Evolutionary conservation across 2,329 filamentous ascomycete genomes (phyloP), one percentile per base, ranked within the genome.

Genomic region (Botrytis fragariae): DNA sequence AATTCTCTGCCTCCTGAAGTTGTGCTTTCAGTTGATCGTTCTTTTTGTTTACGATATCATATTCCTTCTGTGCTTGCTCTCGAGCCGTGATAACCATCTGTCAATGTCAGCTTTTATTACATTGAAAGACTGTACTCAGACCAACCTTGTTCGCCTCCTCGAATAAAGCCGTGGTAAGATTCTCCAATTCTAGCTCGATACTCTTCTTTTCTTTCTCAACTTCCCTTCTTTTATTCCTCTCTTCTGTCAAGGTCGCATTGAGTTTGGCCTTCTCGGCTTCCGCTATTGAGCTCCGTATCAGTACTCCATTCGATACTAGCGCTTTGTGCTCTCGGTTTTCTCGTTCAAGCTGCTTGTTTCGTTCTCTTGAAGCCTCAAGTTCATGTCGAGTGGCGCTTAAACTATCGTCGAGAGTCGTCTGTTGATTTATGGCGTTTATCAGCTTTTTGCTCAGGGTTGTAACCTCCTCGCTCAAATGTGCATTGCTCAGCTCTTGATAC

Each of bases 341-440:
- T 44, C 83, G 82, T 82, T 97, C 93, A 29, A 98, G 84, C 69
- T 90, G 85, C 71, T 85, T 86, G 71, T 97, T 88, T 78, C 87
- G 88, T 65, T 91, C 88, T 74, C 87, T 88, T 14, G 94, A 89
- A 48, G 88, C 82, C 72, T 97, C 93, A 64, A 98, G 85, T 80
- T 98, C 94, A 81, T 95, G 91, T 54, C 94, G 90, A 25, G 94
- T 92, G 69, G 90, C 90, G 68, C 93, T 92, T 29, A 99, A 86
- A 18, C 90, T 93, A 82, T 99, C 96, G 82, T 98, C 96, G 62
- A 99, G 87, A 35, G 89, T 91, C 12, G 95, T 98, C 83, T 98
- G 95, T 82, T 97, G 92, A 81, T 99, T 99, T 83, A 99, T 98
- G 62, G 96, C 95, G 80, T 96, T 95, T 78, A 99, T 95, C 76